phyloP scores from a whole-genome alignment of 441 rosid species.

The Populus hybrid region DNA sequence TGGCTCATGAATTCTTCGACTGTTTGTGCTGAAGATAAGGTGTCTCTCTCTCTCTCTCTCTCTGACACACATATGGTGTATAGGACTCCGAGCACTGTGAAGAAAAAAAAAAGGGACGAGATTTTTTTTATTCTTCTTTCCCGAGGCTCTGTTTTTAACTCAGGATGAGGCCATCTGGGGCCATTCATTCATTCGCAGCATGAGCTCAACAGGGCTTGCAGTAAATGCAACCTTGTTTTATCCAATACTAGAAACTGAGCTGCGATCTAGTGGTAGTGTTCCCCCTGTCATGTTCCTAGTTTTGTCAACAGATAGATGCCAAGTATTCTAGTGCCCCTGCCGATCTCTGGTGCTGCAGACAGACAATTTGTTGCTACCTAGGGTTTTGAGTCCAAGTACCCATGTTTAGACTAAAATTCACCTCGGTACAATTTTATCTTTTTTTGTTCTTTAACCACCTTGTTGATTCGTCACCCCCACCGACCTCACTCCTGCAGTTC shows the following conservation, averaged over 20 bases:
- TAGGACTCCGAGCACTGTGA: conserved; percentile 18
- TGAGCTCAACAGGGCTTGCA: neutral
- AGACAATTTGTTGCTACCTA: neutral
- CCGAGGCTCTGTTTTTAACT: neutral
- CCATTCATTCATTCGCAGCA: neutral
- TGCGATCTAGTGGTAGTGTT: too few species aligned
- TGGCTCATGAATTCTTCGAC: neutral
- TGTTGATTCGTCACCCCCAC: too few species aligned
- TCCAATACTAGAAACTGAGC: neutral
- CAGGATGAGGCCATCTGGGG: neutral
- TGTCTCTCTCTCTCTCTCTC: neutral
- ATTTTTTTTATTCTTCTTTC: neutral
- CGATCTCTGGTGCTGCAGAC: neutral
- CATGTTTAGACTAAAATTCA: too few species aligned
- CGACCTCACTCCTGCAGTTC: too few species aligned
- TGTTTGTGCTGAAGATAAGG: conserved; percentile 32
- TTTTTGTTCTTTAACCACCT: too few species aligned
- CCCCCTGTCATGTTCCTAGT: neutral
- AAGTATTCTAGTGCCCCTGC: neutral
- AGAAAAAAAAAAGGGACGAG: conserved; percentile 22
- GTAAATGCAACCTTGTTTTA: neutral
- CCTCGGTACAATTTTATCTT: too few species aligned
- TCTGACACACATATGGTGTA: neutral
- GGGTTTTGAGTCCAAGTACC: too few species aligned
- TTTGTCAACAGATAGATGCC: neutral